Percentiles rank a stretch among this genome's conserved stretches.
Evolutionary conservation across 2,329 filamentous ascomycete species (phyloP).

Genomic region (Fusarium drepaniforme): DNA sequence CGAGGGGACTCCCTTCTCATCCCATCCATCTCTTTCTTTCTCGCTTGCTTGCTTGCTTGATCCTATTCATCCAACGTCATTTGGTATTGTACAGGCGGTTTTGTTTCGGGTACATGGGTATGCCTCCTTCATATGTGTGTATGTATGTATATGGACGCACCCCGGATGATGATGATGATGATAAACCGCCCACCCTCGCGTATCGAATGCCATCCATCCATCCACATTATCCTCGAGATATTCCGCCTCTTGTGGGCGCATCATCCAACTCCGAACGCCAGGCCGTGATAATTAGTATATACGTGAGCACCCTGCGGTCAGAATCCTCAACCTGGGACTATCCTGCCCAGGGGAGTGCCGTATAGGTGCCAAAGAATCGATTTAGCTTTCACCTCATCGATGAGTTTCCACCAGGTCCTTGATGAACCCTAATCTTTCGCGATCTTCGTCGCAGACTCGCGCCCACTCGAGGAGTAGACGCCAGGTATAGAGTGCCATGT

Average conservation of each 20-base stretch:
- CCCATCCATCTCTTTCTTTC: constrained; percentile 3
- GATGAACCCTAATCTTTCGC: constrained; percentile 58
- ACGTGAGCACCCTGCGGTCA: constrained; percentile 16
- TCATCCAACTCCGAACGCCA: constrained; percentile 40
- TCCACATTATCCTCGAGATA: constrained; percentile 27
- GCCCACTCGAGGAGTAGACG: constrained; percentile 71
- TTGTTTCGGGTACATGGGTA: constrained; percentile 19
- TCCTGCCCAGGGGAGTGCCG: constrained; percentile 11
- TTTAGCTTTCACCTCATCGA: constrained; percentile 10
- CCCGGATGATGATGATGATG: constrained; percentile 3
- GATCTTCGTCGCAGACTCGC: constrained; percentile 60
- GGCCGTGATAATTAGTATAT: constrained; percentile 43
- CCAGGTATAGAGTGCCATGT: constrained; percentile 76
- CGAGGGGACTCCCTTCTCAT: constrained; percentile 25
- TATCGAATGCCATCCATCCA: constrained; percentile 16
- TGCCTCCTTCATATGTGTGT: constrained; percentile 19
- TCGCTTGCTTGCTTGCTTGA: neutral
- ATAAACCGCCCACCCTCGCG: neutral
- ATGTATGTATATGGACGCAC: constrained; percentile 1
- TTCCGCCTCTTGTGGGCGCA: constrained; percentile 13
- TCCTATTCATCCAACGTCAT: constrained; percentile 24
- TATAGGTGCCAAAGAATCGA: constrained; percentile 23
- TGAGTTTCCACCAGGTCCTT: constrained; percentile 52
- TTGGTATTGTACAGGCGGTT: constrained; percentile 16
- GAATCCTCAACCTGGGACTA: neutral